phyloP scores from a whole-genome alignment of 2,329 filamentous ascomycete genomes.

The Cytospora mali region DNA sequence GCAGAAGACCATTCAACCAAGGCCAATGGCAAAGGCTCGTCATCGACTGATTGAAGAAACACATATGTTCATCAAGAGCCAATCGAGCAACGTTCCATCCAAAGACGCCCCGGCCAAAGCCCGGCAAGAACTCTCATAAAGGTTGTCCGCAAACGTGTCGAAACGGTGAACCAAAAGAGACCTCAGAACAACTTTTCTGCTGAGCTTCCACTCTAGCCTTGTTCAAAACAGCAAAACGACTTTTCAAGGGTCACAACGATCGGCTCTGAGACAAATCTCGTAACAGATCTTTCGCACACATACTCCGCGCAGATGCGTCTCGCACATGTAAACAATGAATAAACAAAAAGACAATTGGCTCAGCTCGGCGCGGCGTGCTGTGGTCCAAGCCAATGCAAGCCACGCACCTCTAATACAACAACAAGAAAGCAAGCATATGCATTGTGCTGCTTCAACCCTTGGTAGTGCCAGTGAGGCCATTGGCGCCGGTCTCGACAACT shows the following conservation, averaged over 20 bases:
- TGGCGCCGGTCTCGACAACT: slow-evolving; percentile 74
- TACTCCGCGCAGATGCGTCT: background rate
- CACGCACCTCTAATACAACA: background rate
- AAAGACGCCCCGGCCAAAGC: background rate
- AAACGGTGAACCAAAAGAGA: background rate
- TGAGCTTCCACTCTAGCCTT: background rate
- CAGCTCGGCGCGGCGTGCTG: background rate
- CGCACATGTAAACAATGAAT: background rate
- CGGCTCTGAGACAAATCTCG: background rate
- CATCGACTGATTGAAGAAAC: background rate
- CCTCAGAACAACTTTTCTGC: background rate
- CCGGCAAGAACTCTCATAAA: background rate
- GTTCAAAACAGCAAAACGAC: background rate
- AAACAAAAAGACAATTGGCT: background rate
- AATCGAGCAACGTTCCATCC: background rate
- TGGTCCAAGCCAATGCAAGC: background rate
- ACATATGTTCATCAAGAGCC: background rate
- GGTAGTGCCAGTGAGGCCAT: slow-evolving; percentile 46
- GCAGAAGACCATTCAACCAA: background rate
- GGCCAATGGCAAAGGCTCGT: too few relatives aligned
- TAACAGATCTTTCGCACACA: background rate
- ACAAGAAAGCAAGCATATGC: background rate
- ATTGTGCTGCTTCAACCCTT: background rate
- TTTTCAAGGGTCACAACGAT: background rate
- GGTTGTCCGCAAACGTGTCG: background rate